phyloP scores from a whole-genome alignment of 1,284 basidiomycete genomes.

The Cutaneotrichosporon cyanovorans region DNA sequence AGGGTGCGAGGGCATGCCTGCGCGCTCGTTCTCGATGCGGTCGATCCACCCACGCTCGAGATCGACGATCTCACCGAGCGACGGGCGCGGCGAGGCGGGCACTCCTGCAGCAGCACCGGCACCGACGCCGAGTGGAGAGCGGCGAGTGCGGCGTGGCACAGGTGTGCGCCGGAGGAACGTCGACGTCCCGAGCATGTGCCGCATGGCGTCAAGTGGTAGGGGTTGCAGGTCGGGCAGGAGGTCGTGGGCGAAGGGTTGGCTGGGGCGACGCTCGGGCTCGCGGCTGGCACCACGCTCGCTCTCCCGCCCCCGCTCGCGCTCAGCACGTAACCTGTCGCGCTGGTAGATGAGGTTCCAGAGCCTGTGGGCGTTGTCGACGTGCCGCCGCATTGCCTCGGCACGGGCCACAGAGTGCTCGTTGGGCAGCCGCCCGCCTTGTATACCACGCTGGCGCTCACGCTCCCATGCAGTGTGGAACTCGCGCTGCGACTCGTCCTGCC shows the following conservation, averaged over 20 bases:
- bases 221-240: neutral
- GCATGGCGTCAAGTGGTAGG: neutral
- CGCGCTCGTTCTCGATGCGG: slow-evolving; percentile 5
- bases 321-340: neutral
- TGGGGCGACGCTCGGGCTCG: neutral
- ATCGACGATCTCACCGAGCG: neutral
- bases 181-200: neutral
- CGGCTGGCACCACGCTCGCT: neutral
- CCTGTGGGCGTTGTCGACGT: slow-evolving; percentile 11
- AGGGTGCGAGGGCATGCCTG: neutral
- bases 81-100: neutral
- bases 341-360: slow-evolving; percentile 11
- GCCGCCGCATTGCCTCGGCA: slow-evolving; percentile 6
- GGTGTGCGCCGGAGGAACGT: slow-evolving; percentile 1
- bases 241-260: too few species aligned
- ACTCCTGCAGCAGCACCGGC: neutral
- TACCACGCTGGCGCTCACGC: slow-evolving; percentile 4
- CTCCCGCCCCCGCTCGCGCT: too few species aligned
- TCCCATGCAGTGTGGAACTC: slow-evolving; percentile 7
- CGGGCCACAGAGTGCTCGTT: slow-evolving; percentile 5
- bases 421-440: slow-evolving; percentile 4
- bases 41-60: slow-evolving; percentile 6
- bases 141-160: neutral
- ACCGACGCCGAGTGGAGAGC: neutral
- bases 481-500: slow-evolving; percentile 8